Conservation (phyloP, 163 green algal species). For the Trebouxia gelatinosa region DNA sequence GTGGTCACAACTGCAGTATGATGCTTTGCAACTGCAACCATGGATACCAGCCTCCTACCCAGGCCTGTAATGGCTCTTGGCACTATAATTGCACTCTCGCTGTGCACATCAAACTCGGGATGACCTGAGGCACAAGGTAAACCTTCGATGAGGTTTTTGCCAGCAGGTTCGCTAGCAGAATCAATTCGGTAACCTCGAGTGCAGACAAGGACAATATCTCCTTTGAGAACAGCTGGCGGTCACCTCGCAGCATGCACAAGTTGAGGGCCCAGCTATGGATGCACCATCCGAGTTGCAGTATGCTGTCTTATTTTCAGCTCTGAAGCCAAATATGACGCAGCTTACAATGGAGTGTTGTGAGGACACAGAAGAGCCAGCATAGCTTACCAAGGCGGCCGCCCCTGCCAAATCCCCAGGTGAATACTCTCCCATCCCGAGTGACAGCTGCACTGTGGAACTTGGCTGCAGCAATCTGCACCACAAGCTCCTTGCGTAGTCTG, state of each 20-base stretch:
- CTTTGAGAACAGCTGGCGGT: too few relatives aligned
- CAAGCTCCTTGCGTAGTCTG: constrained; percentile 44
- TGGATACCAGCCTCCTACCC: constrained; percentile 51
- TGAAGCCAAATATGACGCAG: too few relatives aligned
- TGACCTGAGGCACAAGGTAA: constrained; percentile 67
- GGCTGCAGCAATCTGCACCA: constrained; percentile 56
- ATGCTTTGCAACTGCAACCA: constrained; percentile 82
- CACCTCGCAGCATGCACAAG: too few relatives aligned
- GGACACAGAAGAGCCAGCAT: too few relatives aligned
- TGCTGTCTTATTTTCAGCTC: too few relatives aligned
- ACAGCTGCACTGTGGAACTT: constrained; percentile 90
- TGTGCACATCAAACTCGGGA: constrained; percentile 78
- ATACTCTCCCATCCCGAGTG: constrained; percentile 66
- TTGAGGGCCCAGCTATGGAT: too few relatives aligned
- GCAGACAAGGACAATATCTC: too few relatives aligned
- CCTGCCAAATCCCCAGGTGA: constrained; percentile 88
- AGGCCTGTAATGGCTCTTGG: constrained; percentile 66
- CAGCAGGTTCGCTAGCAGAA: too few relatives aligned
- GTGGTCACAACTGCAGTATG: constrained; percentile 77
- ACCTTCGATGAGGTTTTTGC: too few relatives aligned
- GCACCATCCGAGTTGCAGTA: too few relatives aligned
- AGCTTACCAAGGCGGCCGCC: constrained; percentile 80
- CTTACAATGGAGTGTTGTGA: too few relatives aligned
- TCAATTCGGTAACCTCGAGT: too few relatives aligned
- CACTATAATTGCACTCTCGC: constrained; percentile 77